These are phyloP conservation scores for Trichosanthes cucumerina DNA, from an alignment of 306 rosid species.

Conservation along the genomic window DNA sequence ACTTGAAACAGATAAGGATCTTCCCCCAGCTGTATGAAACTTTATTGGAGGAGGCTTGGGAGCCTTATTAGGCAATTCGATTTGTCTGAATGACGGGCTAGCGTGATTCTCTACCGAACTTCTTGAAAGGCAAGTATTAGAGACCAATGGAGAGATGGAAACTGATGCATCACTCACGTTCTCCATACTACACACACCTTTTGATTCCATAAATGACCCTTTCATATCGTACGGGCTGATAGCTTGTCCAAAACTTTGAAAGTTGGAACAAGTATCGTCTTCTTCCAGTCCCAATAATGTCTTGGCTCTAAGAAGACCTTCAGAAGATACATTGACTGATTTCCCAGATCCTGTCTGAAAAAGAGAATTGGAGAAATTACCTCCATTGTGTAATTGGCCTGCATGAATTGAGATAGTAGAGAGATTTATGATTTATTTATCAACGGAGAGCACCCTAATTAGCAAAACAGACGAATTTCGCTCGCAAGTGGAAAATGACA, in stretches of 20 bases:
- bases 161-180: conserved; percentile 8
- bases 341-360: conserved; percentile 77
- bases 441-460: background rate
- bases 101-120: conserved; percentile 18
- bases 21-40: conserved; percentile 80
- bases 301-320: conserved; percentile 58
- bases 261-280: conserved; percentile 16
- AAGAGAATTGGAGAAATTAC: conserved; percentile 47
- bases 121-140: conserved; percentile 16
- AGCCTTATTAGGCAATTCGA: conserved; percentile 13
- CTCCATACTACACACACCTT: conserved; percentile 14
- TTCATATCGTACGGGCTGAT: background rate
- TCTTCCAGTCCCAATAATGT: conserved; percentile 43
- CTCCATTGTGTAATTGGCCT: conserved; percentile 35
- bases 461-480: background rate
- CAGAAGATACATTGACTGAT: conserved; percentile 52
- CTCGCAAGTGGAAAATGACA: background rate
- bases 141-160: conserved; percentile 16
- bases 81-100: conserved; percentile 14
- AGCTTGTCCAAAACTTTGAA: conserved; percentile 22
- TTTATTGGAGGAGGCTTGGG: conserved; percentile 41
- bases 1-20: conserved; percentile 66
- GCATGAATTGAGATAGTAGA: conserved; percentile 5
- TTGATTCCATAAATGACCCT: conserved; percentile 14
- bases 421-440: background rate